Percentiles rank a stretch among this genome's conserved stretches.
phyloP scores from a whole-genome alignment of 768 basidiomycete genomes.

The Amylocystis lapponica region DNA sequence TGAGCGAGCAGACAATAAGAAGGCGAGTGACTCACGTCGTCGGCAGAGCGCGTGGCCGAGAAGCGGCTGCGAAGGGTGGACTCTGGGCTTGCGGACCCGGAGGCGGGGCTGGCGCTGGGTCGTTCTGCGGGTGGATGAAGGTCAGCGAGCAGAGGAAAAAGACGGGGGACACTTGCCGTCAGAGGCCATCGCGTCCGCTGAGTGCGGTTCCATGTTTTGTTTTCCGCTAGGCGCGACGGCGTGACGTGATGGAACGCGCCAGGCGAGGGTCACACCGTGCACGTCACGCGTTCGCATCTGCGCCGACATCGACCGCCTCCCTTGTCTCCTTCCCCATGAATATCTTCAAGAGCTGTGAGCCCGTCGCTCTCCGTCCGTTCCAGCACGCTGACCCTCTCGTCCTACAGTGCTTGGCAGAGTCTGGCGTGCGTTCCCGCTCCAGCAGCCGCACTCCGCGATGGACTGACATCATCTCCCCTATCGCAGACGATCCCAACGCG shows the following conservation, averaged over 20 bases:
- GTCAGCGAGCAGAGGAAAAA: too few relatives aligned
- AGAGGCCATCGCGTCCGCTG: too few relatives aligned
- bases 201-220: neutral
- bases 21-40: slow-evolving; percentile 4
- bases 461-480: slow-evolving; percentile 19
- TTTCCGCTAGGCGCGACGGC: neutral
- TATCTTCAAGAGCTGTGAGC: slow-evolving; percentile 77
- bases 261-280: slow-evolving; percentile 11
- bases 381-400: slow-evolving; percentile 10
- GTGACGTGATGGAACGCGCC: slow-evolving; percentile 15
- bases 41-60: neutral
- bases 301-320: slow-evolving; percentile 1
- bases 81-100: slow-evolving; percentile 11
- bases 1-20: neutral
- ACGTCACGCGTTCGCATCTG: slow-evolving; percentile 3
- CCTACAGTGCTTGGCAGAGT: slow-evolving; percentile 80
- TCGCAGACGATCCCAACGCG: slow-evolving; percentile 85
- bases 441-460: too few relatives aligned
- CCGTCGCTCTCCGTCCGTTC: slow-evolving; percentile 12
- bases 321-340: slow-evolving; percentile 50
- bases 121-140: neutral
- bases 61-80: slow-evolving; percentile 12
- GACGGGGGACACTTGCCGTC: too few relatives aligned
- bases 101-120: too few relatives aligned
- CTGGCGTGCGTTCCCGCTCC: slow-evolving; percentile 72